Conservation (phyloP, 176 grass and related monocot species). For the Oryza rufipogon region DNA sequence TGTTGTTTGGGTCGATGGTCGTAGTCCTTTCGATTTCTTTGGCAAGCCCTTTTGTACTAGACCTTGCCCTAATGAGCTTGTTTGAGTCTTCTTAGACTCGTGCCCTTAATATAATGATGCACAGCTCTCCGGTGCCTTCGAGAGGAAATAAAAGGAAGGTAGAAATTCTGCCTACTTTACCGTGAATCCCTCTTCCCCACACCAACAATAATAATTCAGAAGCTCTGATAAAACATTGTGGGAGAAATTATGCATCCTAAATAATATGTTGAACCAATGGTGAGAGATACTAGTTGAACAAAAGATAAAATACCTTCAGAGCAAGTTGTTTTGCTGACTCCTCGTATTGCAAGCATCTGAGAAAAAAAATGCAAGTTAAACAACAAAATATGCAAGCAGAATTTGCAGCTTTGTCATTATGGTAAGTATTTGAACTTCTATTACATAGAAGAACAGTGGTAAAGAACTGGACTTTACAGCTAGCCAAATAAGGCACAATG, state of each 20-base stretch:
- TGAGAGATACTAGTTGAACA: constrained; percentile 6
- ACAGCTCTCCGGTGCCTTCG: too few relatives aligned
- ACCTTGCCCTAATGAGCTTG: too few relatives aligned
- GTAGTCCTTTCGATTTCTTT: too few relatives aligned
- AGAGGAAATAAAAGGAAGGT: neutral
- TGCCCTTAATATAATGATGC: too few relatives aligned
- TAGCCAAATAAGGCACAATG: neutral
- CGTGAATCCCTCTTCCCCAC: neutral
- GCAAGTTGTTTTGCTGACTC: constrained; percentile 66
- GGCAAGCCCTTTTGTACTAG: too few relatives aligned
- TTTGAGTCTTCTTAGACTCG: too few relatives aligned
- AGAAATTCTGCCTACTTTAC: neutral
- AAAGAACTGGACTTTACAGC: neutral
- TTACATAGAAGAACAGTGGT: constrained; percentile 7
- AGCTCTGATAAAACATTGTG: neutral
- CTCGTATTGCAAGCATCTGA: constrained; percentile 62
- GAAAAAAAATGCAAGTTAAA: constrained; percentile 2
- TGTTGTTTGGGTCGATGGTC: too few relatives aligned
- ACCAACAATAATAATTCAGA: neutral
- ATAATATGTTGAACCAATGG: neutral
- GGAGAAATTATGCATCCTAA: constrained; percentile 23
- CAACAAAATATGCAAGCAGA: neutral
- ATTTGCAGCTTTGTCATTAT: constrained; percentile 20
- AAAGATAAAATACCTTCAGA: constrained; percentile 53
- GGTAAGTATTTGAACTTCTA: constrained; percentile 25